These are phyloP conservation scores for Solanum chilense DNA, from an alignment of 257 asterid genomes.

Conservation along the genomic window DNA sequence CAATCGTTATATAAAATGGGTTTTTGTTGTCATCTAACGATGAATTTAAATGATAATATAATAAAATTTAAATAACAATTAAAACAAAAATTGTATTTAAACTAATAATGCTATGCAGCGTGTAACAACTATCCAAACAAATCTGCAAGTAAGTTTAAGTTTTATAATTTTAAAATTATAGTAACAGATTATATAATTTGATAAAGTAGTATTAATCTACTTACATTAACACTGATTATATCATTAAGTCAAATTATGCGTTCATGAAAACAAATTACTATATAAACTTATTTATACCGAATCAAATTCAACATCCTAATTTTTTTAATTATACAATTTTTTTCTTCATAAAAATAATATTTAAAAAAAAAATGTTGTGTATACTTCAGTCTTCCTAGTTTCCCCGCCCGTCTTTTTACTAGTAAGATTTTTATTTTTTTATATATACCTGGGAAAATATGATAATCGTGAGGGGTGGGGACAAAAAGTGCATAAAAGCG, in stretches of 20 bases:
- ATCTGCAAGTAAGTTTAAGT: too few species aligned
- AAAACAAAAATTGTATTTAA: too few species aligned
- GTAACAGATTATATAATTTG: too few species aligned
- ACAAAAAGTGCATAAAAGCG: not conserved
- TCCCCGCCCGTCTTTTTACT: not conserved
- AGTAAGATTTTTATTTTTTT: not conserved
- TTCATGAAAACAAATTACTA: not conserved
- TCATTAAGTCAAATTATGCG: not conserved
- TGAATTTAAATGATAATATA: too few species aligned
- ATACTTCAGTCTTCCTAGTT: not conserved
- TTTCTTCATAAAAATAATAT: not conserved
- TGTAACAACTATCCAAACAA: too few species aligned
- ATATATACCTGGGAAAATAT: not conserved
- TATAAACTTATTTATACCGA: not conserved
- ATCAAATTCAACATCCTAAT: not conserved
- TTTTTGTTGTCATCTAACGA: too few species aligned
- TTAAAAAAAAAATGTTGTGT: not conserved
- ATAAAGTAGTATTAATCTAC: too few species aligned
- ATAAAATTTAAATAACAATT: too few species aligned
- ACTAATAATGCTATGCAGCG: too few species aligned
- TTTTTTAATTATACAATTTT: not conserved
- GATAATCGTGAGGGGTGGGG: not conserved
- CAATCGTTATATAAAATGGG: not conserved
- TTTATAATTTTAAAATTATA: too few species aligned
- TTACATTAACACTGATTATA: too few species aligned